Base-by-base conservation (phyloP, 257 asterid species). In the Petunia secreta region DNA sequence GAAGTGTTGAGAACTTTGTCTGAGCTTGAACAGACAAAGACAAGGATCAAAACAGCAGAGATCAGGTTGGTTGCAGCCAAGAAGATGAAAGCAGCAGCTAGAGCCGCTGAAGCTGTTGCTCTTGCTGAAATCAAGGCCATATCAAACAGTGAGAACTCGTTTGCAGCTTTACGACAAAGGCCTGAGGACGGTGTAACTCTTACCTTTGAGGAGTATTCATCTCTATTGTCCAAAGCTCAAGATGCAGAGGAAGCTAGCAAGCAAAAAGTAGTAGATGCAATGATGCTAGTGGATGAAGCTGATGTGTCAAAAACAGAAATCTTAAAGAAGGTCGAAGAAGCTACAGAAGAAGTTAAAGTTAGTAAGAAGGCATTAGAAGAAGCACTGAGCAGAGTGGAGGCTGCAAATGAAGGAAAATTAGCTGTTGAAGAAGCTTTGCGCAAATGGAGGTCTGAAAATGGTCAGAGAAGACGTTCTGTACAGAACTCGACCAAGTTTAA, bases 71-170 rank as follows among this genome's bases (percentile, higher is more conserved):
- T 90, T 38, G 97, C 97, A 2, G 98, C 99, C 40, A 94, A 81
- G 83, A 96, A 85, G 82, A 94, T 94, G 97, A 92, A 95, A 87
- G 93, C 86, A 80, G 99, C 99, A 0, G 97, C 99, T 6, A 87
- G 87, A 77, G 97, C 97, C 48, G 82, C 97, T 6, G 98, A 96
- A 88, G 96, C 97, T 34, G 89, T 89, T 62, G 96, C 96, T 34
- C 89, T 89, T 25, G 95, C 97, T 1, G 98, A 96, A 82, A 93
- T 92, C 79, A 91, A 89, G 86, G 94, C 94, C 2, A 14, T 95
- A 11, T 86, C 93, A 5, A 86, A 80, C 2, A 44, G 78, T 9
- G 89, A 82, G 74, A 81, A 75, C 34, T 39, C 58, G 13, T 68
- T 78, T 41, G 15, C 82, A 8, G 80, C 62, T 66, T 53, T 81